These are phyloP conservation scores for Aphanomyces cochlioides DNA, from an alignment of 352 stramenopile genomes.

Conservation along the genomic window DNA sequence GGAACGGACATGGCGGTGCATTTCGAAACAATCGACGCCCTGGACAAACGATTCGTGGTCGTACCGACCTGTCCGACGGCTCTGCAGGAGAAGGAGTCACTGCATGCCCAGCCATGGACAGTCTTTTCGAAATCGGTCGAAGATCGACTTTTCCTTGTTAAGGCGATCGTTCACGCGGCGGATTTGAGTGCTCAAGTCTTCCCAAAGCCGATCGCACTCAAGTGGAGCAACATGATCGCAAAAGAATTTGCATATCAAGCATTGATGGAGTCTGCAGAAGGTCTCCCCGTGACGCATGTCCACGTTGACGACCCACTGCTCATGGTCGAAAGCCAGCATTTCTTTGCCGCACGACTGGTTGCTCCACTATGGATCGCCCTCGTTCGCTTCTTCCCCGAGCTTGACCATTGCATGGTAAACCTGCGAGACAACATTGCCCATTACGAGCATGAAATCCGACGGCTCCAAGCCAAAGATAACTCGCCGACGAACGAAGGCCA, in stretches of 20 bases:
- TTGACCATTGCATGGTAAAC: slow-evolving; percentile 63
- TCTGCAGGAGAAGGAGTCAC: slow-evolving; percentile 48
- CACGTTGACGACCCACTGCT: slow-evolving; percentile 76
- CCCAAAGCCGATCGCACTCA: slow-evolving; percentile 80
- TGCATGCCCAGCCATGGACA: slow-evolving; percentile 29
- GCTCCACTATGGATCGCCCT: slow-evolving; percentile 71
- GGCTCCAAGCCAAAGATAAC: slow-evolving; percentile 43
- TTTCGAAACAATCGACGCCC: slow-evolving; percentile 77
- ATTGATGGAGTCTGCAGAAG: slow-evolving; percentile 73
- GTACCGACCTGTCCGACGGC: slow-evolving; percentile 47
- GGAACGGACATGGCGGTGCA: slow-evolving; percentile 89
- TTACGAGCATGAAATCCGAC: slow-evolving; percentile 73
- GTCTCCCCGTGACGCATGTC: slow-evolving; percentile 74
- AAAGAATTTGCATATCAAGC: slow-evolving; percentile 88
- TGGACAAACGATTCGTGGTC: slow-evolving; percentile 54
- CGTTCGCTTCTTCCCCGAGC: slow-evolving; percentile 68
- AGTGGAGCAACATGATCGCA: slow-evolving; percentile 89
- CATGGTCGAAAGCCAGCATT: slow-evolving; percentile 84
- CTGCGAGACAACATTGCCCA: slow-evolving; percentile 70
- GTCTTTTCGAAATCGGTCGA: slow-evolving; percentile 40
- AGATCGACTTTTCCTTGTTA: slow-evolving; percentile 82
- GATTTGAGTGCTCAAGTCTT: slow-evolving; percentile 85
- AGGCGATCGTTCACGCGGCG: slow-evolving; percentile 79
- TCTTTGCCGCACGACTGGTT: slow-evolving; percentile 83
- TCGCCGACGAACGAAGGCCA: slow-evolving; percentile 50